These are phyloP conservation scores for Niveomyces coronatus DNA, from an alignment of 2,329 filamentous ascomycete genomes.

Conservation along the genomic window DNA sequence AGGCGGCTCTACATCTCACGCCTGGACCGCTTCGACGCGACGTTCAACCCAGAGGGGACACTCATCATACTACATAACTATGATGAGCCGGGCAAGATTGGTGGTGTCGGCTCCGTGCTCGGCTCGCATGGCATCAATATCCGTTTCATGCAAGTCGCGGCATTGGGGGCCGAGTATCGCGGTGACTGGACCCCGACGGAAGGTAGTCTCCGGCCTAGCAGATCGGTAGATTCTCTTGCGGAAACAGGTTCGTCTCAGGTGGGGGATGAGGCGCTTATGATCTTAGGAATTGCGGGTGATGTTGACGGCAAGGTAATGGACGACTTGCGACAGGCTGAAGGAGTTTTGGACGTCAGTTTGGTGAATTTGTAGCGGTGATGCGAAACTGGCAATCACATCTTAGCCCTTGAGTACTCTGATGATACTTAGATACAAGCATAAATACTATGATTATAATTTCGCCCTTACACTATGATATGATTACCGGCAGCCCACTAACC, in stretches of 20 bases:
- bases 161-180: slow-evolving; percentile 26
- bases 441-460: too few species aligned
- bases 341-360: slow-evolving; percentile 45
- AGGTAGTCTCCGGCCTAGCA: slow-evolving; percentile 13
- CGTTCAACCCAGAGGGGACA: slow-evolving; percentile 63
- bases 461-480: too few species aligned
- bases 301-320: slow-evolving; percentile 47
- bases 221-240: slow-evolving; percentile 23
- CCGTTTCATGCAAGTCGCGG: slow-evolving; percentile 65
- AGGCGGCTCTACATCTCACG: slow-evolving; percentile 59
- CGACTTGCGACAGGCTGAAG: slow-evolving; percentile 37
- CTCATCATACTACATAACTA: slow-evolving; percentile 74
- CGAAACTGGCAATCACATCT: too few species aligned
- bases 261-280: slow-evolving; percentile 65
- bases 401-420: too few species aligned
- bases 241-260: too few species aligned
- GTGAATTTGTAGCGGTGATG: slow-evolving; percentile 37
- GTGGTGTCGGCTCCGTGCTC: slow-evolving; percentile 61
- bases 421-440: too few species aligned
- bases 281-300: slow-evolving; percentile 59
- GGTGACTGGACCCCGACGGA: slow-evolving; percentile 23
- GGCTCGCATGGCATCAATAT: slow-evolving; percentile 67
- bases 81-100: slow-evolving; percentile 74
- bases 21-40: slow-evolving; percentile 62
- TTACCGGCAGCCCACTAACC: too few species aligned